Evolutionary conservation across 1,139 yeast species (phyloP).

Genomic region (Candida labiduridarum): DNA sequence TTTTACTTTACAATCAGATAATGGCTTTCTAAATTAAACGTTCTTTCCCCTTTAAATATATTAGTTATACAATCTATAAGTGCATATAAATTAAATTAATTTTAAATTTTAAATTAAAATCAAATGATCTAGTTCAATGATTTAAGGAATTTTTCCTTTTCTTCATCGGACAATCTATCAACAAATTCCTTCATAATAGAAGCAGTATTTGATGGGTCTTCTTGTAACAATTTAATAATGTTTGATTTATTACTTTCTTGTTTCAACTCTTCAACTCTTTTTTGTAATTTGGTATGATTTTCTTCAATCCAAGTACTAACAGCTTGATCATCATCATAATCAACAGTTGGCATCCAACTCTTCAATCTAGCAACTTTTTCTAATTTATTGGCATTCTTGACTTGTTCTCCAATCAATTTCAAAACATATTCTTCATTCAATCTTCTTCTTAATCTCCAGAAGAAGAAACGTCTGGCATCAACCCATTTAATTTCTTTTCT

Average conservation of each 20-base stretch:
- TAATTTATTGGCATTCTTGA: conserved; percentile 64
- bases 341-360: conserved; percentile 83
- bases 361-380: conserved; percentile 85
- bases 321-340: conserved; percentile 71
- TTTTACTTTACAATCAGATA: too few species aligned
- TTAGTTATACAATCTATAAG: neutral
- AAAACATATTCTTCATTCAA: conserved; percentile 88
- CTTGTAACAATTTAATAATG: conserved; percentile 60
- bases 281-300: conserved; percentile 65
- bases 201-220: conserved; percentile 56
- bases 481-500: conserved; percentile 84
- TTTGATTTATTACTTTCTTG: conserved; percentile 64
- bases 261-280: conserved; percentile 64
- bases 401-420: conserved; percentile 68
- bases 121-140: conserved; percentile 21
- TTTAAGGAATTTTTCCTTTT: conserved; percentile 53
- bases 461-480: conserved; percentile 91
- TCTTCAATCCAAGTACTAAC: conserved; percentile 89
- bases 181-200: conserved; percentile 64
- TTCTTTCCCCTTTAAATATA: neutral
- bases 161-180: conserved; percentile 59
- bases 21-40: neutral
- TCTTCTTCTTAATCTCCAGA: conserved; percentile 98
- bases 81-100: neutral
- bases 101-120: neutral